phyloP scores from a whole-genome alignment of 148 eudicot species.

The Nepenthes gracilis region DNA sequence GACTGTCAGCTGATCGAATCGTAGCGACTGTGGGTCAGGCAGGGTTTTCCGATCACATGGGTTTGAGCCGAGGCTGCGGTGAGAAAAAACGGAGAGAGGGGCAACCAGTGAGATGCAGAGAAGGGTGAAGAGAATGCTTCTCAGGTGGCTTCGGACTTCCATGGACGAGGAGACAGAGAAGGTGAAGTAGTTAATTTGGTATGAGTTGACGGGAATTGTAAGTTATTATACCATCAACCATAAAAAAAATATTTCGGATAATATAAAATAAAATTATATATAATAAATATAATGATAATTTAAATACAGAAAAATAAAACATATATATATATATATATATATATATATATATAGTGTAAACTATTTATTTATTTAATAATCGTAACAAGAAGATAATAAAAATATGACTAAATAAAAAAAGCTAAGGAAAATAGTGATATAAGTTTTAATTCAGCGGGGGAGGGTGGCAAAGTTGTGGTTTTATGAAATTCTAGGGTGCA shows the following conservation, averaged over 20 bases:
- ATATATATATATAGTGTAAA: too few relatives aligned
- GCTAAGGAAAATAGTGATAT: too few relatives aligned
- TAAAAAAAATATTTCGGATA: neutral
- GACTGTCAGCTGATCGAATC: conserved; percentile 58
- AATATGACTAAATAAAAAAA: neutral
- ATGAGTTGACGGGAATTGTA: neutral
- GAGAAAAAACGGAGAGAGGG: conserved; percentile 3
- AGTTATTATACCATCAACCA: neutral
- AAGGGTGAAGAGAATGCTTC: conserved; percentile 5
- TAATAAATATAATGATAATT: too few relatives aligned
- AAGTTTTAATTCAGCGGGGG: neutral
- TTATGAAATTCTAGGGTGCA: conserved; percentile 2
- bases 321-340: too few relatives aligned
- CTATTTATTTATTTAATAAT: too few relatives aligned
- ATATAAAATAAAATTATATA: neutral
- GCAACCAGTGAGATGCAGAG: neutral
- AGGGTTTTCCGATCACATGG: conserved; percentile 25
- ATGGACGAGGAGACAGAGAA: neutral
- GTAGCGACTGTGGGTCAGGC: conserved; percentile 25
- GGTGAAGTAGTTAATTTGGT: neutral
- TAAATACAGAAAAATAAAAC: too few relatives aligned
- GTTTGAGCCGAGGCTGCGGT: conserved; percentile 12
- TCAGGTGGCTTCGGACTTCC: conserved; percentile 3
- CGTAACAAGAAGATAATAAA: too few relatives aligned
- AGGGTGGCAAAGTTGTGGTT: conserved; percentile 15